Percentiles rank a stretch among this genome's conserved stretches.
These are phyloP conservation scores for Silybum marianum DNA, from an alignment of 129 eudicot species.

Conservation along the genomic window DNA sequence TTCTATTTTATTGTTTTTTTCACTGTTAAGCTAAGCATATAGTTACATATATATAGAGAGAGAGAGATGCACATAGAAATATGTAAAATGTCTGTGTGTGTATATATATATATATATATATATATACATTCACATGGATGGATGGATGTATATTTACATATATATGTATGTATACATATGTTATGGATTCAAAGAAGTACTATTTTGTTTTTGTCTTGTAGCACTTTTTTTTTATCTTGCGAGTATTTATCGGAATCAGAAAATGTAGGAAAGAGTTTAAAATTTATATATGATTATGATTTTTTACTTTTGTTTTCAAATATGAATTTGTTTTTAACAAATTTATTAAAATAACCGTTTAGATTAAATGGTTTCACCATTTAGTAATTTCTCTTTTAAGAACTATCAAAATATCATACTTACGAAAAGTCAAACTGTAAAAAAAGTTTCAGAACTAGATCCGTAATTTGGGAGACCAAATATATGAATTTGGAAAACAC, in stretches of 20 bases:
- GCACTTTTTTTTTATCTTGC: no score
- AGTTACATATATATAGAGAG: background rate
- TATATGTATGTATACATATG: conserved; percentile 1
- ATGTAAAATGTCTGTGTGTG: background rate
- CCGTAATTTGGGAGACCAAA: no score
- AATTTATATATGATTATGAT: no score
- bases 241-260: background rate
- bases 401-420: no score
- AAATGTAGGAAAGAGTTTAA: background rate
- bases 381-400: no score
- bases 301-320: no score
- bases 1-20: conserved; percentile 6
- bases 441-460: no score
- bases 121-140: background rate
- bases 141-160: conserved; percentile 8
- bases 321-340: no score
- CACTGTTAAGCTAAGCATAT: background rate
- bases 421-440: no score
- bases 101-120: background rate
- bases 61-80: background rate
- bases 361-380: no score
- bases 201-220: conserved; percentile 20
- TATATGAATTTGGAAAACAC: no score
- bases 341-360: no score
- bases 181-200: conserved; percentile 17